A percentile compares a stretch with the other conserved stretches of the same genome.
Conservation (phyloP, 768 basidiomycete species). For the Gautieria morchelliformis region DNA sequence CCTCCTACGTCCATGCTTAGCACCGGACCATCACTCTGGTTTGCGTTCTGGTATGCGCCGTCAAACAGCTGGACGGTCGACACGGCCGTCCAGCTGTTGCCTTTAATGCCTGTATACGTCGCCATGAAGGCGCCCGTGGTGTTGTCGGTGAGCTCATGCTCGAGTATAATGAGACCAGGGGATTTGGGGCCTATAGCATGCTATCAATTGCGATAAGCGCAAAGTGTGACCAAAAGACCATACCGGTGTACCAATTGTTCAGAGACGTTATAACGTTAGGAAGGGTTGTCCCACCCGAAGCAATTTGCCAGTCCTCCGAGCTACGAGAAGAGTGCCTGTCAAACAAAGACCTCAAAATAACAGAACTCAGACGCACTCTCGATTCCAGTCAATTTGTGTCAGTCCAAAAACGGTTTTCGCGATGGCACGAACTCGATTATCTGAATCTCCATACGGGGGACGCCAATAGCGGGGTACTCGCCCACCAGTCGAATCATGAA, state of each 20-base stretch:
- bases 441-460: constrained; percentile 81
- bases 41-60: constrained; percentile 8
- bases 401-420: constrained; percentile 82
- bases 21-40: background rate
- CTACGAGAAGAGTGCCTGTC: constrained; percentile 24
- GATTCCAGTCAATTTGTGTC: constrained; percentile 83
- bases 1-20: background rate
- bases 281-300: constrained; percentile 33
- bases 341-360: background rate
- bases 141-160: constrained; percentile 66
- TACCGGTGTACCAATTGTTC: constrained; percentile 14
- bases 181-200: constrained; percentile 45
- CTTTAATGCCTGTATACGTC: constrained; percentile 51
- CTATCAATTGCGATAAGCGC: background rate
- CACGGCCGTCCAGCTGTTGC: constrained; percentile 61
- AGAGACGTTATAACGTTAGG: constrained; percentile 39
- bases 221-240: background rate
- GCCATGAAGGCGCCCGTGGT: constrained; percentile 59
- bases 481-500: constrained; percentile 75
- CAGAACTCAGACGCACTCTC: constrained; percentile 46
- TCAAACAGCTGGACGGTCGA: constrained; percentile 36
- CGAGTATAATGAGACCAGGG: constrained; percentile 73
- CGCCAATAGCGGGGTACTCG: constrained; percentile 70
- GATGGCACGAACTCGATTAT: constrained; percentile 76
- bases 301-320: constrained; percentile 69